Evolutionary conservation across 2,329 filamentous ascomycete genomes (phyloP), one percentile per base, ranked within the genome.

Genomic region (Fusarium scirpi): DNA sequence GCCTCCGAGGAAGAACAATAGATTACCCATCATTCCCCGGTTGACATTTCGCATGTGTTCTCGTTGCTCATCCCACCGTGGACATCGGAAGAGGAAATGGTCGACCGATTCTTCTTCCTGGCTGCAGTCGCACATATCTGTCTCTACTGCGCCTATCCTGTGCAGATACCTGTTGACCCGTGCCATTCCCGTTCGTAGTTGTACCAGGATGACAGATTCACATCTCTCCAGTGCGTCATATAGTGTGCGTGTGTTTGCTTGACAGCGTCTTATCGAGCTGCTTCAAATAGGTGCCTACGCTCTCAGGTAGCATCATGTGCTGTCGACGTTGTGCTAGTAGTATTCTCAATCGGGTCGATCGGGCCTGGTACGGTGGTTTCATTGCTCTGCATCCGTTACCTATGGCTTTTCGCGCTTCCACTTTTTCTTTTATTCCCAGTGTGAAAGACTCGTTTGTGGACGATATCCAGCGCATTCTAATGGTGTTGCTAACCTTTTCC

Each of bases 401-500:
- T 13, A 47, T 57, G 1, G 53, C 57, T 30, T 41, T 65, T 29
- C 29, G 20, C 5, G 52, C 52, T 53, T 61, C n/a, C 20, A 18
- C 44, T 27, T 61, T 61, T 48, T 20, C 58, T 45, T 34, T 13
- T 5, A 2, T 8, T 3, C 30, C 15, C 24, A 55, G n/a, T 24
- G 12, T 41, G 20, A 27, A 20, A 10, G 20, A n/a, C 3, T 49
- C 40, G 22, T 47, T 24, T 53, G n/a, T 20, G 15, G 64, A 43
- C 18, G 24, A 27, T 53, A 65, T 46, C 64, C 55, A 62, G 20
- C 48, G 16, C 46, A 67, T 48, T 44, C 25, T 55, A 18, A 62
- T 47, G 6, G 13, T 30, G 25, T 45, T 59, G 5, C 46, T 20
- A 34, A 48, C 59, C 16, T 60, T 58, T 45, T 11, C 9, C 8